Conservation (phyloP, 1,284 basidiomycete genomes). For the Cutaneotrichosporon cutaneum region DNA sequence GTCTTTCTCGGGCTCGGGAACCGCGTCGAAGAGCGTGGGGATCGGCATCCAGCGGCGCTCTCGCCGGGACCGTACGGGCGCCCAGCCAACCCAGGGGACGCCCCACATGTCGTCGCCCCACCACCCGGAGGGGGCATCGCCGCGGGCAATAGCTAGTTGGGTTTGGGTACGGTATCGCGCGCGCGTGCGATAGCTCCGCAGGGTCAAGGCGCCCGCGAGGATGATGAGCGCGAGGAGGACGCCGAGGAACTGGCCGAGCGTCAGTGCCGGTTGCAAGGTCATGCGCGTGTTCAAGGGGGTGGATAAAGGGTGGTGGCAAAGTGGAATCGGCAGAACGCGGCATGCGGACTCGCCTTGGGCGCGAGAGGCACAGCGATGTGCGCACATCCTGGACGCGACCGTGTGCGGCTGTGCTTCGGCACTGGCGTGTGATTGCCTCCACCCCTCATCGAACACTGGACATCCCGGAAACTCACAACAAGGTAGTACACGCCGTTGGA, state of each 20-base stretch:
- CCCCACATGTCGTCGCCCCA: constrained; percentile 14
- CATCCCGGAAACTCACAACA: constrained; percentile 14
- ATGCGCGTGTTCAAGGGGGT: not conserved
- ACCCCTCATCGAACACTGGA: no score
- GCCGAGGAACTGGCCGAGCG: constrained; percentile 39
- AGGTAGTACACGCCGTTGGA: constrained; percentile 22
- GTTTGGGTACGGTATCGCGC: constrained; percentile 42
- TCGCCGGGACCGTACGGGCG: not conserved
- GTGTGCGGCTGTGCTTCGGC: no score
- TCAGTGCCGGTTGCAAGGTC: constrained; percentile 1
- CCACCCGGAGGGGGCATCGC: constrained; percentile 31
- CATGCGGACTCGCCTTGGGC: no score
- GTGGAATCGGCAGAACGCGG: no score
- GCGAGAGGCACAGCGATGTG: no score
- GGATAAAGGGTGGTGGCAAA: no score
- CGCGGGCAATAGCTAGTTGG: constrained; percentile 41
- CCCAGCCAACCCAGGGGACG: constrained; percentile 2
- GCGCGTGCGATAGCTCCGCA: constrained; percentile 36
- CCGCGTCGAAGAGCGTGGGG: constrained; percentile 30
- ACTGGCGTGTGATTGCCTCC: no score
- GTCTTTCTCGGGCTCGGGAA: constrained; percentile 7
- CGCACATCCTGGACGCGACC: no score
- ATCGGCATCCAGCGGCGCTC: constrained; percentile 31
- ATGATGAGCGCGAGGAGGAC: constrained; percentile 39
- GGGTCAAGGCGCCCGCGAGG: constrained; percentile 36